phyloP scores from a whole-genome alignment of 257 asterid genomes.

The Penstemon davidsonii region DNA sequence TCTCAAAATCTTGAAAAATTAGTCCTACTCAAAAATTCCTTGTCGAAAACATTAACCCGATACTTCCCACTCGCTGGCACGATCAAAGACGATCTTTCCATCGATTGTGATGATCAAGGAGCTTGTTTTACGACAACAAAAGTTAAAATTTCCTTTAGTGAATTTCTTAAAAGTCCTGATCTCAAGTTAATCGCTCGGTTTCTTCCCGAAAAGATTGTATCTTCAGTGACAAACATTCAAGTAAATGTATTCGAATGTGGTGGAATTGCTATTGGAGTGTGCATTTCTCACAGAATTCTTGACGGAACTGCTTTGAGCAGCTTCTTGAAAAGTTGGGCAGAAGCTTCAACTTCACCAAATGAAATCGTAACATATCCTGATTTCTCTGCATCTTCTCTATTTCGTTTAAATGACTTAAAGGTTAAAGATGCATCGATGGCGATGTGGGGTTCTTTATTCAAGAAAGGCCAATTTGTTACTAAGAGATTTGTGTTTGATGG shows the following conservation, averaged over 20 bases:
- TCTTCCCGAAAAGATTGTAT: slow-evolving; percentile 44
- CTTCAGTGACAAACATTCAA: slow-evolving; percentile 55
- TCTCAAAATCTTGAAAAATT: slow-evolving; percentile 34
- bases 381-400: slow-evolving; percentile 47
- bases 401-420: slow-evolving; percentile 48
- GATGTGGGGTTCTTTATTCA: slow-evolving; percentile 65
- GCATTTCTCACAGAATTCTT: slow-evolving; percentile 63
- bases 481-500: slow-evolving; percentile 59
- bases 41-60: slow-evolving; percentile 45
- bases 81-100: slow-evolving; percentile 50
- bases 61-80: slow-evolving; percentile 75
- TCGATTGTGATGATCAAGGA: slow-evolving; percentile 68
- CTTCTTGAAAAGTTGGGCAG: slow-evolving; percentile 62
- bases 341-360: slow-evolving; percentile 22
- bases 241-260: slow-evolving; percentile 62
- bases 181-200: slow-evolving; percentile 39
- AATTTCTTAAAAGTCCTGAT: slow-evolving; percentile 49
- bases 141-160: slow-evolving; percentile 33
- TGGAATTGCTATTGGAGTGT: slow-evolving; percentile 67
- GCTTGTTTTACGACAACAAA: slow-evolving; percentile 50
- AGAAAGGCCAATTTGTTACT: slow-evolving; percentile 53
- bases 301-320: slow-evolving; percentile 63
- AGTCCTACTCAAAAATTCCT: slow-evolving; percentile 45
- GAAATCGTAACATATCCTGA: slow-evolving; percentile 33
- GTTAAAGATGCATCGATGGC: slow-evolving; percentile 51